phyloP scores from a whole-genome alignment of 169 alveolate genomes.

The Eimeria praecox region DNA sequence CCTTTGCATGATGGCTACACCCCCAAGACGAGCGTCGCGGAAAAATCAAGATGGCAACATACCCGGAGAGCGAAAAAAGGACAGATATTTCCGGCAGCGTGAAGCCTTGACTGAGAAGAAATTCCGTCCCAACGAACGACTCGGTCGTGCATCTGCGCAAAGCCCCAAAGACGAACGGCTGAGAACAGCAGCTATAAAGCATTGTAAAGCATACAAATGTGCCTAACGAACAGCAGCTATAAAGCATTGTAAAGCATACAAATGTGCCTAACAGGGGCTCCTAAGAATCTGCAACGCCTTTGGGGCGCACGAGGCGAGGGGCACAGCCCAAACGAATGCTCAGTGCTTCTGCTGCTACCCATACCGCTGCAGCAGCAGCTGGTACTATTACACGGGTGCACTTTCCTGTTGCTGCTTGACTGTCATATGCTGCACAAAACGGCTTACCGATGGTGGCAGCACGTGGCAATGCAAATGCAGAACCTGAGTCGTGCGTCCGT shows the following conservation, averaged over 20 bases:
- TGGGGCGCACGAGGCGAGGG: background rate
- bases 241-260: background rate
- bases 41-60: background rate
- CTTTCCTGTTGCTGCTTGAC: background rate
- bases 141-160: slow-evolving; percentile 72
- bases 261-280: background rate
- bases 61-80: slow-evolving; percentile 67
- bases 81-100: slow-evolving; percentile 16
- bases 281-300: background rate
- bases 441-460: slow-evolving; percentile 70
- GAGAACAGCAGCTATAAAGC: background rate
- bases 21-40: background rate
- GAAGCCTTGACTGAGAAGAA: slow-evolving; percentile 68
- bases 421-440: background rate
- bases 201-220: background rate
- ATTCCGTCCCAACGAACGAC: slow-evolving; percentile 74
- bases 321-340: background rate
- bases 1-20: no score
- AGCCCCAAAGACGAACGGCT: background rate
- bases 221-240: background rate
- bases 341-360: background rate
- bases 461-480: slow-evolving; percentile 68
- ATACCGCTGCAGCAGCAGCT: slow-evolving; percentile 2
- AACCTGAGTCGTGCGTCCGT: slow-evolving; percentile 5
- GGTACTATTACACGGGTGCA: background rate